Evolutionary conservation across 2,329 filamentous ascomycete genomes (phyloP), one percentile per base, ranked within the genome.

Genomic region (Teratosphaeria viscida): DNA sequence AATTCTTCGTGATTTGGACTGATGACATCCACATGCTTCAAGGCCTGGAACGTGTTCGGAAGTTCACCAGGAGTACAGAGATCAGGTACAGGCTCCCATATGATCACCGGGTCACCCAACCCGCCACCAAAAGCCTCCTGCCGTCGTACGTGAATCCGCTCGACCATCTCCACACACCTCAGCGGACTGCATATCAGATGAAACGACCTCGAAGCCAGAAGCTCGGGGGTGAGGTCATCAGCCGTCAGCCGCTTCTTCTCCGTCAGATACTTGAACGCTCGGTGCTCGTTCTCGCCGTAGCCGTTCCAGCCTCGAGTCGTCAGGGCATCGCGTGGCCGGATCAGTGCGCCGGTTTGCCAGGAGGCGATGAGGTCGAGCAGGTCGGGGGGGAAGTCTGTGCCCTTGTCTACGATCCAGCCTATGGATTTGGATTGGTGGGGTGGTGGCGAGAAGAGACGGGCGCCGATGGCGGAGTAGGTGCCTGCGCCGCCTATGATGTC

Each of bases 71-170:
- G 85, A 0, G 82, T 86, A 72, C 92, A 96, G 1, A 90, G 81
- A 73, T 96, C 90, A 1, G 94, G 94, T 1, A 96, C 89, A 0
- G 94, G 94, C 72, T 99, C 94, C 92, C 92, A 99, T 57, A 97
- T 84, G 71, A 96, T 90, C 6, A 91, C 74, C 1, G 92, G 79
- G 11, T 68, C 62, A 54, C 74, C 71, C 4, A 65, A 16, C 62
- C 58, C 27, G 16, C 47, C 12, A 2, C 56, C 61, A n/a, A 61
- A 52, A 11, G 52, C 56, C 52, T 71, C 68, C 37, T 73, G 67
- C 55, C 85, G 80, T 54, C 77, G 71, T 3, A 78, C 75, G 5
- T 85, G 77, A 61, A 97, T 88, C n/a, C 85, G 82, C 1, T 82
- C 74, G 26, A 94, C 85, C 26, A 96, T 81, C 58, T 88, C 82